These are phyloP conservation scores for Ceratocystis albifundus DNA, from an alignment of 2,329 filamentous ascomycete species.

Conservation along the genomic window DNA sequence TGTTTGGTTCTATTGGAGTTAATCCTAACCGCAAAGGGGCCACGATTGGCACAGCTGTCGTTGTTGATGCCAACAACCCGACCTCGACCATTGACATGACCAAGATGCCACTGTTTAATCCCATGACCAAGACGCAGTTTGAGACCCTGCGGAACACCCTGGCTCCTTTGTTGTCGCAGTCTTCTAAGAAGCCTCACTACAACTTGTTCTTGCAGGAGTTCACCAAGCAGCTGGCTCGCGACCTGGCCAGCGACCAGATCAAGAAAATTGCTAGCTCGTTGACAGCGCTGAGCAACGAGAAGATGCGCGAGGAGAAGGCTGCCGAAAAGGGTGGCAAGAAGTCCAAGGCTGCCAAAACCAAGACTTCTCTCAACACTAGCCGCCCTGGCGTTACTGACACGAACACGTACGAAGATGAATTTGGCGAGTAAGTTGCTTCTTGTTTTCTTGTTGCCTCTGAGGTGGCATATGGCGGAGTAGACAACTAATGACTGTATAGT, in stretches of 20 bases:
- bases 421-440: conserved; percentile 61
- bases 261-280: conserved; percentile 86
- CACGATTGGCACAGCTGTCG: conserved; percentile 51
- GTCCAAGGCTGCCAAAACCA: conserved; percentile 90
- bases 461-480: neutral
- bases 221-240: conserved; percentile 72
- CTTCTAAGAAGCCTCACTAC: conserved; percentile 84
- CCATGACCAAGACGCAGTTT: conserved; percentile 77
- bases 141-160: conserved; percentile 64
- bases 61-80: conserved; percentile 62
- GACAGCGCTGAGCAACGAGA: conserved; percentile 90
- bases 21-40: conserved; percentile 54
- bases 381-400: conserved; percentile 55
- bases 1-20: conserved; percentile 69
- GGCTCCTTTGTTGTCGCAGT: conserved; percentile 61
- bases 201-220: conserved; percentile 84
- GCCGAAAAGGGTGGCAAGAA: conserved; percentile 94
- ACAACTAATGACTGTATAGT: conserved; percentile 19
- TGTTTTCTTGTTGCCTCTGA: neutral
- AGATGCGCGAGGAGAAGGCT: conserved; percentile 96
- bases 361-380: conserved; percentile 64
- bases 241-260: conserved; percentile 82
- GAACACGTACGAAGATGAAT: conserved; percentile 57
- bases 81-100: conserved; percentile 70
- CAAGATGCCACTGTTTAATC: conserved; percentile 74